Conservation (phyloP, 768 basidiomycete genomes). For the Auricularia sp. region DNA sequence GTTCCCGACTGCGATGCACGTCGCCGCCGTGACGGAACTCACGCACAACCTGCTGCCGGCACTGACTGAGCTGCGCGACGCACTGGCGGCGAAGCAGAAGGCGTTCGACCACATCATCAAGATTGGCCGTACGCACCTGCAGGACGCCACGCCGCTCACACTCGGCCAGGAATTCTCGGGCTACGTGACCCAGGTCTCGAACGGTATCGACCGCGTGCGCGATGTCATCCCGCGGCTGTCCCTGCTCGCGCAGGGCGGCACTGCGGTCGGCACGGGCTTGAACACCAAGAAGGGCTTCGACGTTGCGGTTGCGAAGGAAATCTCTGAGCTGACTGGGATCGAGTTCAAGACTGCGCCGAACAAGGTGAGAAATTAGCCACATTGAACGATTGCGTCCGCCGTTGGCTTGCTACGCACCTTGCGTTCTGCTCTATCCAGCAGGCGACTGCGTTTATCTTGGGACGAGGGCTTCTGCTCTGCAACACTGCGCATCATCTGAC, state of each 20-base stretch:
- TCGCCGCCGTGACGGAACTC: conserved; percentile 89
- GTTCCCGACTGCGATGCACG: conserved; percentile 99
- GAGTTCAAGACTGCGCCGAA: conserved; percentile 95
- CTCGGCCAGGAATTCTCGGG: conserved; percentile 98
- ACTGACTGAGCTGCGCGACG: conserved; percentile 71
- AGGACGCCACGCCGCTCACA: conserved; percentile 96
- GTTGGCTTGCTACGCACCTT: not conserved
- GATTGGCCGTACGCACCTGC: conserved; percentile 92
- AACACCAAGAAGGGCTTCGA: conserved; percentile 98
- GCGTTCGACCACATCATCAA: conserved; percentile 90
- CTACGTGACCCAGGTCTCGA: conserved; percentile 89
- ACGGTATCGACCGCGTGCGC: conserved; percentile 80
- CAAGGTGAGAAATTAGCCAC: conserved; percentile 48
- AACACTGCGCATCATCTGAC: no score
- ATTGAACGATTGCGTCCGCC: not conserved
- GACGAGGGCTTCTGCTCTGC: no score
- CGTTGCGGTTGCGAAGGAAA: conserved; percentile 83
- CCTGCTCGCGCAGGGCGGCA: conserved; percentile 92
- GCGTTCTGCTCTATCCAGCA: no score
- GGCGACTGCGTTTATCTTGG: no score
- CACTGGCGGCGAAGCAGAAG: conserved; percentile 71
- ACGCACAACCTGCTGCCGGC: conserved; percentile 73
- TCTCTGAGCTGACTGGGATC: conserved; percentile 83
- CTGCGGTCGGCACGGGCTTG: conserved; percentile 95
- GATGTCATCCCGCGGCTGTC: conserved; percentile 76